These are phyloP conservation scores for Penicillium occitanis DNA, from an alignment of 2,329 filamentous ascomycete species.

Conservation along the genomic window DNA sequence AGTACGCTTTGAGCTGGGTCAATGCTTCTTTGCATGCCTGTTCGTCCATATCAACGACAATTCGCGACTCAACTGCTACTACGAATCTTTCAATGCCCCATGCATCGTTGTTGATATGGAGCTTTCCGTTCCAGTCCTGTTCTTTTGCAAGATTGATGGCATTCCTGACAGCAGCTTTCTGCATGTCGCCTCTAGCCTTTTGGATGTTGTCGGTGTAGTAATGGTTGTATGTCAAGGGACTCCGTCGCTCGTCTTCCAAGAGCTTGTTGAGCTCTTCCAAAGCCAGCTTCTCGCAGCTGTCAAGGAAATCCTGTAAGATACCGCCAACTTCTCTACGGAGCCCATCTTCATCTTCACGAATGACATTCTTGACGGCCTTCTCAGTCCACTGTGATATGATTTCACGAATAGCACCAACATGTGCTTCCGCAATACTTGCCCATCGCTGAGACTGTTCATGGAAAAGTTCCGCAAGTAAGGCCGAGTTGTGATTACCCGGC, in stretches of 20 bases:
- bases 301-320: neutral
- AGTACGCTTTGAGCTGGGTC: neutral
- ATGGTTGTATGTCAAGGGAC: neutral
- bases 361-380: neutral
- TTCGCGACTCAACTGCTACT: too few relatives aligned
- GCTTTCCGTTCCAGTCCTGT: neutral
- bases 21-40: slow-evolving; percentile 9
- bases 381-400: neutral
- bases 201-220: neutral
- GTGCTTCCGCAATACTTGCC: neutral
- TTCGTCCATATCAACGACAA: slow-evolving; percentile 1
- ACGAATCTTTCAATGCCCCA: too few relatives aligned
- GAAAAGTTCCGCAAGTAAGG: neutral
- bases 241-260: neutral
- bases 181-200: neutral
- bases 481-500: neutral
- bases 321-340: neutral
- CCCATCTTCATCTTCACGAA: neutral
- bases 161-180: neutral
- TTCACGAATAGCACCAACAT: neutral
- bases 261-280: neutral
- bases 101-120: neutral
- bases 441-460: neutral
- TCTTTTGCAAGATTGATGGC: neutral
- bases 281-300: neutral